Evolutionary conservation across 2,329 filamentous ascomycete genomes (phyloP).

Genomic region (Cercospora sp.): DNA sequence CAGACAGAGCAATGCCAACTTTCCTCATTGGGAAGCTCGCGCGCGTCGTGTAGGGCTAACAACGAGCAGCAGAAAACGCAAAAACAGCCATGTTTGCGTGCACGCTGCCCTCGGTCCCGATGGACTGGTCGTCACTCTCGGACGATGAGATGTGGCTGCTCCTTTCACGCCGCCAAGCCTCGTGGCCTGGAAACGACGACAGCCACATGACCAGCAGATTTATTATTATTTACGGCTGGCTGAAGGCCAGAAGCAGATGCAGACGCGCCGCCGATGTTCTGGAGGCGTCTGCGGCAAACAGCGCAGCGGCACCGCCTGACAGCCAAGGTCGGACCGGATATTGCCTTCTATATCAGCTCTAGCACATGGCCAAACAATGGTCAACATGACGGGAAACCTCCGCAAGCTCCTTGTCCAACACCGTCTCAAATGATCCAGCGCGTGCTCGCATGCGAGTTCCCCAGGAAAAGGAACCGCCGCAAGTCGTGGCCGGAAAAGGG

Average conservation of each 20-base stretch:
- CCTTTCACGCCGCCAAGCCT: slow-evolving; percentile 3
- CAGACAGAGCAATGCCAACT: not conserved
- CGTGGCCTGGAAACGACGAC: slow-evolving; percentile 1
- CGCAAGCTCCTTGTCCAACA: not conserved
- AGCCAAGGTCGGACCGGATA: not conserved
- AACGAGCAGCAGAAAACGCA: not conserved
- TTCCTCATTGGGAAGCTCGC: not conserved
- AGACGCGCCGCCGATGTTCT: not conserved
- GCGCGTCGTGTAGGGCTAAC: not conserved
- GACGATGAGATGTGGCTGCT: slow-evolving; percentile 3
- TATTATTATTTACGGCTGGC: not conserved
- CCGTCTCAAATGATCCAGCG: not conserved
- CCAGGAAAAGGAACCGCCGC: not conserved
- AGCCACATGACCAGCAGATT: slow-evolving; percentile 2
- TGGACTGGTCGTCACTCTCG: not conserved
- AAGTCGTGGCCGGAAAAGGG: not conserved
- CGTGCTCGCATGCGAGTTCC: not conserved
- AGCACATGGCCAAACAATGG: not conserved
- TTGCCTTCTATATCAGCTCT: not conserved
- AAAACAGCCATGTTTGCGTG: not conserved
- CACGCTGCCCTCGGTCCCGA: slow-evolving; percentile 4
- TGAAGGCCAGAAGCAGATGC: not conserved
- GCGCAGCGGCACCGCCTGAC: not conserved
- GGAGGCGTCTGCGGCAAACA: not conserved
- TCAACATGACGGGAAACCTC: not conserved